These are phyloP conservation scores for Hygrophila difformis DNA, from an alignment of 257 asterid genomes.

Conservation along the genomic window DNA sequence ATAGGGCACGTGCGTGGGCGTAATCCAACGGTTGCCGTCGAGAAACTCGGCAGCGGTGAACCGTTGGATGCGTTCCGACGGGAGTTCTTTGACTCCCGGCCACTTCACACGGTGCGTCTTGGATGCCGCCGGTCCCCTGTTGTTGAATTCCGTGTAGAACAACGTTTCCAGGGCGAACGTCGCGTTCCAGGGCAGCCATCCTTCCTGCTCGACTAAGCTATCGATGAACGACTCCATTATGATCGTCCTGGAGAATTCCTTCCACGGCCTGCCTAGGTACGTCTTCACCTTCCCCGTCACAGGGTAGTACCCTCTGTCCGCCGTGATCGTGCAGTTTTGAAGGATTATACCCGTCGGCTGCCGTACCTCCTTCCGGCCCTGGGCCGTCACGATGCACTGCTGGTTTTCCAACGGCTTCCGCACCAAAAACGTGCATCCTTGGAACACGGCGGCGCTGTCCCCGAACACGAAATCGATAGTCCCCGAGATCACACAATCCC, in stretches of 20 bases:
- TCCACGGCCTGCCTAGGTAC: slow-evolving; percentile 79
- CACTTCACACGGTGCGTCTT: slow-evolving; percentile 41
- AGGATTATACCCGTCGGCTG: slow-evolving; percentile 65
- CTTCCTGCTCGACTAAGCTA: slow-evolving; percentile 57
- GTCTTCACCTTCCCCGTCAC: slow-evolving; percentile 29
- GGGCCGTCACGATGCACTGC: slow-evolving; percentile 68
- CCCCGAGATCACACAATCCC: slow-evolving; percentile 62
- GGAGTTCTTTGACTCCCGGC: slow-evolving; percentile 68
- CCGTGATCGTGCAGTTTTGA: slow-evolving; percentile 64
- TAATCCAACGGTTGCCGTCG: slow-evolving; percentile 44
- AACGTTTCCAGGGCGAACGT: slow-evolving; percentile 40
- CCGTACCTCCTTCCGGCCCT: slow-evolving; percentile 64
- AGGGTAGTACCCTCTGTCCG: slow-evolving; percentile 38
- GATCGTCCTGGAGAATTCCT: slow-evolving; percentile 60
- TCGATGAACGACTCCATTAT: slow-evolving; percentile 62
- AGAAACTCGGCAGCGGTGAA: slow-evolving; percentile 40
- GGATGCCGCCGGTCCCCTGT: slow-evolving; percentile 51
- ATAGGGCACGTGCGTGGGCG: slow-evolving; percentile 29
- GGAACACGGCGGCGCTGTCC: slow-evolving; percentile 67
- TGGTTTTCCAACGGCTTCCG: slow-evolving; percentile 64
- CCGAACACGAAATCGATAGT: slow-evolving; percentile 84
- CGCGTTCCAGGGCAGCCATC: slow-evolving; percentile 63
- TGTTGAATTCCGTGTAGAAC: slow-evolving; percentile 62
- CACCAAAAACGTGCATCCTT: slow-evolving; percentile 52
- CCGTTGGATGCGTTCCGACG: slow-evolving; percentile 28